A percentile compares a stretch with the other conserved stretches of the same genome.
Conservation (phyloP, 2,329 filamentous ascomycete genomes). For the Hypoxylon sp. region DNA sequence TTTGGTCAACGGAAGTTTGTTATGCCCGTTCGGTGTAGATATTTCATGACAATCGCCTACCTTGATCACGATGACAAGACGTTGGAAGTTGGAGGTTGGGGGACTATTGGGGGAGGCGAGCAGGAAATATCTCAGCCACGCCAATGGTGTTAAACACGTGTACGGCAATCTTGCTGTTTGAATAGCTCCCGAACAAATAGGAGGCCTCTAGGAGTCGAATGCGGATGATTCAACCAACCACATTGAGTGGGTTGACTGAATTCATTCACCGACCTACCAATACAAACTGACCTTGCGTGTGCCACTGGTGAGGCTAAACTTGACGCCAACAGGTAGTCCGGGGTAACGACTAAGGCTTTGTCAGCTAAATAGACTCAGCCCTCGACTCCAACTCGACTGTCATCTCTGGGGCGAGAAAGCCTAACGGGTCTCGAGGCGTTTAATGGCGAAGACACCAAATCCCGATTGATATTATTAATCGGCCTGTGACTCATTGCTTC, state of each 20-base stretch:
- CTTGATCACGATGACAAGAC: not conserved
- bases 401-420: not conserved
- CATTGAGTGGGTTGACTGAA: not conserved
- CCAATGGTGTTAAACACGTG: not conserved
- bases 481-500: not conserved
- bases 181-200: not conserved
- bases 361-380: not conserved
- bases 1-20: not conserved
- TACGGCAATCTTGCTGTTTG: not conserved
- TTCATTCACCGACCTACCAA: constrained; percentile 1
- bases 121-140: not conserved
- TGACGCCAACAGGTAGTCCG: no score
- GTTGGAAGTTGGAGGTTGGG: not conserved
- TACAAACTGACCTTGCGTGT: not conserved
- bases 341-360: not conserved
- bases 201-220: not conserved
- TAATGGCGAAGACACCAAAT: not conserved
- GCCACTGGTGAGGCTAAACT: constrained; percentile 1
- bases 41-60: not conserved
- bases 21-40: not conserved
- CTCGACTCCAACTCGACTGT: not conserved
- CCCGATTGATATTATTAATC: not conserved
- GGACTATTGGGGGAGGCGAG: not conserved
- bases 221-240: not conserved
- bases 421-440: not conserved